These are phyloP conservation scores for Spirogloea muscicola DNA, from an alignment of 139 green algal genomes.

Conservation along the genomic window DNA sequence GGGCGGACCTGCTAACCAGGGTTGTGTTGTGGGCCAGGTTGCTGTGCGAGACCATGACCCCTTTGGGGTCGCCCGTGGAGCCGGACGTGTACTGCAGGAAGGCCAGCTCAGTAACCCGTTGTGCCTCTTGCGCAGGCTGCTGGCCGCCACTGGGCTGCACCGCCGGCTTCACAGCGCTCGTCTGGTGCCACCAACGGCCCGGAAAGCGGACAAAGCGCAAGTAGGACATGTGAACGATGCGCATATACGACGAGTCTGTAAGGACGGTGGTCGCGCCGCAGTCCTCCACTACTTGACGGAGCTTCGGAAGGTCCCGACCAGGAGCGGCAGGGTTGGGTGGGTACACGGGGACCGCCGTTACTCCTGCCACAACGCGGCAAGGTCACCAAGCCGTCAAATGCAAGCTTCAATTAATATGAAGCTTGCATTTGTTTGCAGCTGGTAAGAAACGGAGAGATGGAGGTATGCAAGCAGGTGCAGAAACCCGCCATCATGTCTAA, in stretches of 20 bases:
- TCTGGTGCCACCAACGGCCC: constrained; percentile 9
- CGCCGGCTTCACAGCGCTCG: too few species aligned
- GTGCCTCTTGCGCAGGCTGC: too few species aligned
- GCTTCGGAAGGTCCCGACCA: constrained; percentile 11
- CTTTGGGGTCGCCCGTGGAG: constrained; percentile 45
- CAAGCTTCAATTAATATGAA: too few species aligned
- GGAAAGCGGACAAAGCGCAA: constrained; percentile 26
- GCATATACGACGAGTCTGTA: constrained; percentile 17
- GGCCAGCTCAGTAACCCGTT: too few species aligned
- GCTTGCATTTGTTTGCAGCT: too few species aligned
- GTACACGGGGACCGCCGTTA: constrained; percentile 47
- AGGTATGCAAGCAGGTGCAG: too few species aligned
- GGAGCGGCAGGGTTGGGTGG: constrained; percentile 45
- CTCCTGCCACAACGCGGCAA: too few species aligned
- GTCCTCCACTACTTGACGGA: constrained; percentile 18
- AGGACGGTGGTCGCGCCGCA: constrained; percentile 30
- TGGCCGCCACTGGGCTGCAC: too few species aligned
- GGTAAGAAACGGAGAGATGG: too few species aligned
- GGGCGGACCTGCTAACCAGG: constrained; percentile 7
- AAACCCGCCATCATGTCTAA: too few species aligned
- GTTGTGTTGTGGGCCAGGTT: constrained; percentile 35
- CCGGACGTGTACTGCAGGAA: constrained; percentile 55
- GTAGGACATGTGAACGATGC: constrained; percentile 16
- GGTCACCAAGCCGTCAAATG: too few species aligned
- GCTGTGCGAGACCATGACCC: constrained; percentile 33